These are phyloP conservation scores for Climacium dendroides DNA, from an alignment of 225 moss, liverwort and hornwort genomes.

Conservation along the genomic window DNA sequence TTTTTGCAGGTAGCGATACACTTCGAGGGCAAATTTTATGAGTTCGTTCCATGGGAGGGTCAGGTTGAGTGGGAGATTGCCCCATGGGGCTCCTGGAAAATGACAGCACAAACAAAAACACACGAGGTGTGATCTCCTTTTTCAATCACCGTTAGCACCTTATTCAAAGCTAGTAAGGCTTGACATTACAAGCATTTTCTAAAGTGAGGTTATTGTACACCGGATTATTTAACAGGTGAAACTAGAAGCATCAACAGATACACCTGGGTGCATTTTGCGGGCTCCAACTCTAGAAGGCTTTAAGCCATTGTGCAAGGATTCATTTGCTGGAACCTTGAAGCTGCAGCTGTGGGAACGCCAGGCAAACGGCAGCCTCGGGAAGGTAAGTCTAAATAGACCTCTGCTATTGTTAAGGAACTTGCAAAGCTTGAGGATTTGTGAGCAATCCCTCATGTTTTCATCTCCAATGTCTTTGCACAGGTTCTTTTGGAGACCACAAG, in stretches of 20 bases:
- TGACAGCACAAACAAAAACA: slow-evolving; percentile 45
- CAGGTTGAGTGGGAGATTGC: slow-evolving; percentile 76
- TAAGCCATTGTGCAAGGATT: slow-evolving; percentile 62
- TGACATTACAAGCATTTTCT: neutral
- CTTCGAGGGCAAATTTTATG: slow-evolving; percentile 60
- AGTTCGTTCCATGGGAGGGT: slow-evolving; percentile 86
- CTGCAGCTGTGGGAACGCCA: slow-evolving; percentile 76
- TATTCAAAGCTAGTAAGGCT: neutral
- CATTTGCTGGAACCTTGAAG: slow-evolving; percentile 60
- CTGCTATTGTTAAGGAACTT: neutral
- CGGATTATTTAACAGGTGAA: slow-evolving; percentile 38
- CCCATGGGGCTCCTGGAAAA: slow-evolving; percentile 87
- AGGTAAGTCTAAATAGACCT: slow-evolving; percentile 15
- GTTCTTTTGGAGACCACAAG: slow-evolving; percentile 68
- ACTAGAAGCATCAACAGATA: slow-evolving; percentile 54
- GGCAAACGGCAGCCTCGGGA: slow-evolving; percentile 43
- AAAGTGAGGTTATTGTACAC: neutral
- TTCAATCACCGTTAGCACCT: neutral
- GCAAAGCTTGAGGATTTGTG: neutral
- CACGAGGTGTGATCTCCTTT: slow-evolving; percentile 39
- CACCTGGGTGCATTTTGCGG: slow-evolving; percentile 34
- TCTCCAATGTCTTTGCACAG: slow-evolving; percentile 15
- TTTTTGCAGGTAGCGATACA: slow-evolving; percentile 40
- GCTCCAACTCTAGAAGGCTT: slow-evolving; percentile 74
- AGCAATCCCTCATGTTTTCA: neutral